Conservation (phyloP, 305 asterid species). For the Rubia balearica region DNA sequence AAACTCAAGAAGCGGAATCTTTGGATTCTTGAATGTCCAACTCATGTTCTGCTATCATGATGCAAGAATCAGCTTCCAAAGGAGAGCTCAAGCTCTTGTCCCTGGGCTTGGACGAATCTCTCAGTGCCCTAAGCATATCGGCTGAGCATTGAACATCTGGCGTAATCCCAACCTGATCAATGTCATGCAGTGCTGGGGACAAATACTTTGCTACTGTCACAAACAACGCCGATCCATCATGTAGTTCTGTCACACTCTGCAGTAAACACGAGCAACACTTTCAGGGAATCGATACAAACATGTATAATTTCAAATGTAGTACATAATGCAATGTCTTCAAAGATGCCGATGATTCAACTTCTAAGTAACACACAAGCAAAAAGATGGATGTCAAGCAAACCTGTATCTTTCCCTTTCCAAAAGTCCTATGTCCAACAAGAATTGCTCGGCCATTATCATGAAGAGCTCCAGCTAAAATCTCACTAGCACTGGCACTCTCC, state of each 20-base stretch:
- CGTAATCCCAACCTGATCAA: slow-evolving; percentile 82
- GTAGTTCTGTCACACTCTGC: slow-evolving; percentile 88
- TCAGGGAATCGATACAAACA: not conserved
- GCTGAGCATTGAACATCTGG: slow-evolving; percentile 81
- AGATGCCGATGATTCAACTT: not conserved
- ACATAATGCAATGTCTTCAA: not conserved
- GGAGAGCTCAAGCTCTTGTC: slow-evolving; percentile 34
- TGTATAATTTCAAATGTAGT: not conserved
- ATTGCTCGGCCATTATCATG: slow-evolving; percentile 88
- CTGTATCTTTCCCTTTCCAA: slow-evolving; percentile 95
- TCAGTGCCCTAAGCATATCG: slow-evolving; percentile 50
- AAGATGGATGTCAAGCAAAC: slow-evolving; percentile 21
- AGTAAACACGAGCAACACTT: slow-evolving; percentile 2
- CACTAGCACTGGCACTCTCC: slow-evolving; percentile 96
- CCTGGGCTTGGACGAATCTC: slow-evolving; percentile 32
- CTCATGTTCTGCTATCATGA: slow-evolving; percentile 81
- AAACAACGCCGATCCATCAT: slow-evolving; percentile 90
- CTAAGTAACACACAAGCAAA: not conserved
- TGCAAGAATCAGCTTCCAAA: slow-evolving; percentile 75
- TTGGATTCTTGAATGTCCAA: slow-evolving; percentile 56
- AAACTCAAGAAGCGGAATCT: slow-evolving; percentile 52
- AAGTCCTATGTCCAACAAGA: slow-evolving; percentile 79
- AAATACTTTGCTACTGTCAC: slow-evolving; percentile 83
- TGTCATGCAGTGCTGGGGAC: slow-evolving; percentile 85
- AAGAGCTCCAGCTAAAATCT: slow-evolving; percentile 93